Conservation (phyloP, 306 rosid genomes). For the Canavalia ensiformis region DNA sequence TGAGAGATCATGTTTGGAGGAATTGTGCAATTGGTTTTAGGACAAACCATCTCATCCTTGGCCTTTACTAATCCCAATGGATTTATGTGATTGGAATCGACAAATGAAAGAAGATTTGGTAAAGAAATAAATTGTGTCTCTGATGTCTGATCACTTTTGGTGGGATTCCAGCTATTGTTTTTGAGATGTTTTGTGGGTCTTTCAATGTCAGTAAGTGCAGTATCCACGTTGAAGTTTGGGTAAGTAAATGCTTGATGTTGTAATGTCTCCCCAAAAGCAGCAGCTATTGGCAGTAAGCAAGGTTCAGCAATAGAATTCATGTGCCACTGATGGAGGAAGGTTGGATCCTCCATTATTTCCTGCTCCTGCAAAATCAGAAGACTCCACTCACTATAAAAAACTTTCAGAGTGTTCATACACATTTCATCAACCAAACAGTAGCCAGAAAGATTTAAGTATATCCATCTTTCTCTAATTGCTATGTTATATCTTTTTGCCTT, state of each 20-base stretch:
- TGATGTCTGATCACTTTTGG: conserved; percentile 46
- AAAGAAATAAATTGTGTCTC: conserved; percentile 57
- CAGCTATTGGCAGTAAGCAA: conserved; percentile 60
- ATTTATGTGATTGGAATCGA: conserved; percentile 50
- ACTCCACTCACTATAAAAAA: background rate
- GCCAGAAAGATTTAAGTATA: background rate
- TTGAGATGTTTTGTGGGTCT: conserved; percentile 63
- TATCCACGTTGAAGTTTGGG: conserved; percentile 54
- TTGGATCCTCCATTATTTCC: conserved; percentile 68
- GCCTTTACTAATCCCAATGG: conserved; percentile 64
- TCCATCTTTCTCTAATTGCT: background rate
- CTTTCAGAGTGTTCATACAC: conserved; percentile 11
- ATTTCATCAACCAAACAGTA: conserved; percentile 32
- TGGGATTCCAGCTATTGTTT: conserved; percentile 58
- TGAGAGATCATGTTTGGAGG: conserved; percentile 61
- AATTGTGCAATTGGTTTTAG: conserved; percentile 44
- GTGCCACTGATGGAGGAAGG: conserved; percentile 67
- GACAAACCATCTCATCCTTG: conserved; percentile 63
- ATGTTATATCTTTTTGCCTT: conserved; percentile 6
- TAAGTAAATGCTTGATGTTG: conserved; percentile 60
- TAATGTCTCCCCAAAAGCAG: conserved; percentile 72
- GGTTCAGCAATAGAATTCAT: conserved; percentile 67
- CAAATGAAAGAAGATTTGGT: conserved; percentile 60
- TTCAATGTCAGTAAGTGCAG: conserved; percentile 44
- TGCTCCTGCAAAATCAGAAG: conserved; percentile 52